Percentiles rank a stretch among this genome's conserved stretches.
Evolutionary conservation across 306 rosid genomes (phyloP).

Genomic region (Prunus mongolica): DNA sequence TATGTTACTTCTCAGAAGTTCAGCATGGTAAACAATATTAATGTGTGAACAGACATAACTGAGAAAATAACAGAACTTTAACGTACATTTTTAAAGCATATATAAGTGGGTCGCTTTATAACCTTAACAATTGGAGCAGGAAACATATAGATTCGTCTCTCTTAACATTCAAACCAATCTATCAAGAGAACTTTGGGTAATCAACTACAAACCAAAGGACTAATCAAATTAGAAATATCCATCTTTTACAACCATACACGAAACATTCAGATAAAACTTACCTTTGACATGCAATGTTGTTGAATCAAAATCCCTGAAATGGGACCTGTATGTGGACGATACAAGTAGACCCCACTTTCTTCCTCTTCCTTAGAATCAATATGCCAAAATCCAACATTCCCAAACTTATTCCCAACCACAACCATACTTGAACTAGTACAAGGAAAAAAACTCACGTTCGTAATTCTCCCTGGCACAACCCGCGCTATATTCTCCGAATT

Average conservation of each 20-base stretch:
- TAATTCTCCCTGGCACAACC: constrained; percentile 60
- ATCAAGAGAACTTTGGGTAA: not conserved
- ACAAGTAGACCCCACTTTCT: constrained; percentile 40
- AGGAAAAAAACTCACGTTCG: constrained; percentile 50
- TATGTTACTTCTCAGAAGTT: not conserved
- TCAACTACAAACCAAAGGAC: not conserved
- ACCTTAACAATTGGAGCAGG: not conserved
- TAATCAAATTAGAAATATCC: not conserved
- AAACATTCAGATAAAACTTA: constrained; percentile 12
- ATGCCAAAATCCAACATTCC: constrained; percentile 80
- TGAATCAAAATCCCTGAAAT: constrained; percentile 71
- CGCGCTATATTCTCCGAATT: constrained; percentile 59
- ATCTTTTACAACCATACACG: not conserved
- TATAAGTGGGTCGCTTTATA: no score
- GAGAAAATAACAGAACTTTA: not conserved
- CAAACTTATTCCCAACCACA: constrained; percentile 61
- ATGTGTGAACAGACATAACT: not conserved
- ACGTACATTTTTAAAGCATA: not conserved
- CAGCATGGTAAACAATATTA: not conserved
- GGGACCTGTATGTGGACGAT: constrained; percentile 62
- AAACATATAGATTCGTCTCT: not conserved
- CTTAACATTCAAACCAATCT: not conserved
- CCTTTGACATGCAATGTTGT: constrained; percentile 66
- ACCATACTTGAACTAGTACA: constrained; percentile 46
- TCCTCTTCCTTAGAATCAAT: constrained; percentile 31